These are phyloP conservation scores for Epichloe gansuensis DNA, from an alignment of 2,329 filamentous ascomycete genomes.

Conservation along the genomic window DNA sequence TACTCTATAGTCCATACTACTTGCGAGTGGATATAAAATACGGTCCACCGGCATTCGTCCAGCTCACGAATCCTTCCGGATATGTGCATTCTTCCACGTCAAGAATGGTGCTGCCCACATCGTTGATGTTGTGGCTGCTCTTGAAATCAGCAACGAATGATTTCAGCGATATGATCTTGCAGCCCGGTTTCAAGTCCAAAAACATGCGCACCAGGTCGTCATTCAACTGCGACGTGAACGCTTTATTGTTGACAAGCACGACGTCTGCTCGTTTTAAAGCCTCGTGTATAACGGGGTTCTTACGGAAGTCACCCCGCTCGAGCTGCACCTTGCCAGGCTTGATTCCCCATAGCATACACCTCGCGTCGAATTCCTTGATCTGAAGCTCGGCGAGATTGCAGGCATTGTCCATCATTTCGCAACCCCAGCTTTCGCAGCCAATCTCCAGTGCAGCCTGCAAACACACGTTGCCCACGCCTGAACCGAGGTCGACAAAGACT, in stretches of 20 bases:
- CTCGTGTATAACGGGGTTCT: constrained; percentile 54
- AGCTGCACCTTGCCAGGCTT: constrained; percentile 67
- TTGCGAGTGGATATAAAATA: constrained; percentile 86
- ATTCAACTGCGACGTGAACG: constrained; percentile 80
- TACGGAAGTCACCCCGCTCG: constrained; percentile 72
- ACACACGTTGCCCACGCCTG: constrained; percentile 90
- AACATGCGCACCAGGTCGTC: constrained; percentile 78
- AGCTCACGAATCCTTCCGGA: constrained; percentile 70
- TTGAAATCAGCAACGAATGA: constrained; percentile 76
- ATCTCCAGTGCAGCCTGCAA: constrained; percentile 87
- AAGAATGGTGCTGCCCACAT: constrained; percentile 71
- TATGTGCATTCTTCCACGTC: constrained; percentile 54
- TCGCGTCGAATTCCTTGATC: constrained; percentile 67
- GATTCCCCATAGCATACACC: constrained; percentile 82
- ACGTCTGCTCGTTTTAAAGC: constrained; percentile 79
- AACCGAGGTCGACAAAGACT: constrained; percentile 88
- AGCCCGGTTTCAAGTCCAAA: constrained; percentile 81
- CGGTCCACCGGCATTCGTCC: constrained; percentile 71
- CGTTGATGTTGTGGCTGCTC: constrained; percentile 61
- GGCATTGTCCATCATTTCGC: constrained; percentile 89
- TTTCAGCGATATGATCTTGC: constrained; percentile 81
- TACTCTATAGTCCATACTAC: constrained; percentile 18
- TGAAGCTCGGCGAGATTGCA: constrained; percentile 72
- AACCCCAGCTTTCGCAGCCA: constrained; percentile 90
- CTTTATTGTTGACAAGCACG: constrained; percentile 96